Conservation (phyloP, 2,329 filamentous ascomycete genomes). For the Ophiocordyceps robertsii region DNA sequence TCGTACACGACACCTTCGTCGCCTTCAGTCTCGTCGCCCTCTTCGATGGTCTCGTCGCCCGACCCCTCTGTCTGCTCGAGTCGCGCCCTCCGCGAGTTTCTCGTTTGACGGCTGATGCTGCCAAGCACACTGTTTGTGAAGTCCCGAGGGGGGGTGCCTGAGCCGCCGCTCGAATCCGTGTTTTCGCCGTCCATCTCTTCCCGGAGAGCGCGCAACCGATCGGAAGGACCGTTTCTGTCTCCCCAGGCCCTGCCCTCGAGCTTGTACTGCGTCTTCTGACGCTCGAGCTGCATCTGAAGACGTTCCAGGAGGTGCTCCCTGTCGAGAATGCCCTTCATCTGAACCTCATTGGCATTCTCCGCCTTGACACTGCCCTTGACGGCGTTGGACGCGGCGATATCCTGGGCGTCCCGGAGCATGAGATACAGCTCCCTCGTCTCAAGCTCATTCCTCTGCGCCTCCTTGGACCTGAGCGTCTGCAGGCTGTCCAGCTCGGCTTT, state of each 20-base stretch:
- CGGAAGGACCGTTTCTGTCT: slow-evolving; percentile 70
- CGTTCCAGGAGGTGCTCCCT: slow-evolving; percentile 86
- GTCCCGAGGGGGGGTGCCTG: slow-evolving; percentile 41
- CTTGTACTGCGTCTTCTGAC: slow-evolving; percentile 96
- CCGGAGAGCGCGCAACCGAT: slow-evolving; percentile 78
- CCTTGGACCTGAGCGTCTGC: slow-evolving; percentile 74
- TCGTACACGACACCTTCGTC: slow-evolving; percentile 55
- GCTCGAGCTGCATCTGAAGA: slow-evolving; percentile 86
- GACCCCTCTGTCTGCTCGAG: slow-evolving; percentile 14
- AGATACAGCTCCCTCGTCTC: slow-evolving; percentile 95
- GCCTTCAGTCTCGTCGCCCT: slow-evolving; percentile 35
- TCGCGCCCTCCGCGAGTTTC: slow-evolving; percentile 41
- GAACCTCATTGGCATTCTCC: slow-evolving; percentile 54
- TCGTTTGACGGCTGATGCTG: slow-evolving; percentile 50
- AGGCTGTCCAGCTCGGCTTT: slow-evolving; percentile 83
- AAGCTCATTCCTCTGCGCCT: slow-evolving; percentile 86
- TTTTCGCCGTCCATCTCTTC: slow-evolving; percentile 75
- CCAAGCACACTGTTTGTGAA: slow-evolving; percentile 64
- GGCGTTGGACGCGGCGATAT: slow-evolving; percentile 82
- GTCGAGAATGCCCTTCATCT: slow-evolving; percentile 86
- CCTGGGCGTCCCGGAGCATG: slow-evolving; percentile 94
- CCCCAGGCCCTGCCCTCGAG: slow-evolving; percentile 88
- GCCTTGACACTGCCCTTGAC: slow-evolving; percentile 37
- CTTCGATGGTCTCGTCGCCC: slow-evolving; percentile 31
- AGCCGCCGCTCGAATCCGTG: slow-evolving; percentile 29